Evolutionary conservation across 768 basidiomycete genomes (phyloP).

Genomic region (Tylopilus sp.): DNA sequence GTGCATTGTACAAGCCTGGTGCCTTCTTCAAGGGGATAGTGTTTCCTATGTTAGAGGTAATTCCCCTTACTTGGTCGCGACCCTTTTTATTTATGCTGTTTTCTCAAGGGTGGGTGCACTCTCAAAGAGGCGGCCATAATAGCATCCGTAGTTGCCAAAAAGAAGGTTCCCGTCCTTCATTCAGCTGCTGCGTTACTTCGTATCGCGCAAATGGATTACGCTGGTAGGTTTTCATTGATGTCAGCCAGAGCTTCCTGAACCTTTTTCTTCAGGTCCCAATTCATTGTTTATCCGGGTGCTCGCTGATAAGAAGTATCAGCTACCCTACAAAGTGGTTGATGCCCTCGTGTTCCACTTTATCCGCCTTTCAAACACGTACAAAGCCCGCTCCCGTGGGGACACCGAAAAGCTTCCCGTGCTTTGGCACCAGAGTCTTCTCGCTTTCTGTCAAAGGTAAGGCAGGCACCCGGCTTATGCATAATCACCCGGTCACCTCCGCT

Average conservation of each 20-base stretch:
- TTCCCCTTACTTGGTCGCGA: conserved; percentile 27
- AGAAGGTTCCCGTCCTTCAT: conserved; percentile 93
- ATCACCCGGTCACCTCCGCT: background rate
- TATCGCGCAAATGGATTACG: conserved; percentile 95
- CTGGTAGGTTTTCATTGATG: conserved; percentile 47
- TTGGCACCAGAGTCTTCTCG: conserved; percentile 96
- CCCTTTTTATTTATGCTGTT: conserved; percentile 23
- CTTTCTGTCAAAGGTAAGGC: conserved; percentile 84
- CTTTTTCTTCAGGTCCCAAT: conserved; percentile 60
- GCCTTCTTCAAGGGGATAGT: conserved; percentile 99
- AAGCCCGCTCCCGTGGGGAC: conserved; percentile 65
- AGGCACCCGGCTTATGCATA: background rate
- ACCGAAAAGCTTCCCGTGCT: conserved; percentile 87
- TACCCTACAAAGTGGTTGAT: conserved; percentile 97
- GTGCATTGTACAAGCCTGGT: conserved; percentile 91
- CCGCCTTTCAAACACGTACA: conserved; percentile 88
- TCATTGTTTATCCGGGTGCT: conserved; percentile 96
- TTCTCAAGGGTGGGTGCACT: conserved; percentile 69
- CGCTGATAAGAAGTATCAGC: conserved; percentile 95
- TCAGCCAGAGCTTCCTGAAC: background rate
- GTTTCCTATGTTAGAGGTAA: conserved; percentile 90
- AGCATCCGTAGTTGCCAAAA: conserved; percentile 85
- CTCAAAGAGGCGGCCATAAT: conserved; percentile 94
- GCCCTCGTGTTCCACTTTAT: conserved; percentile 98
- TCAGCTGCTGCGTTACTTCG: conserved; percentile 92